Evolutionary conservation across 1,139 yeast species (phyloP).

Genomic region (Blastobotrys persicus): DNA sequence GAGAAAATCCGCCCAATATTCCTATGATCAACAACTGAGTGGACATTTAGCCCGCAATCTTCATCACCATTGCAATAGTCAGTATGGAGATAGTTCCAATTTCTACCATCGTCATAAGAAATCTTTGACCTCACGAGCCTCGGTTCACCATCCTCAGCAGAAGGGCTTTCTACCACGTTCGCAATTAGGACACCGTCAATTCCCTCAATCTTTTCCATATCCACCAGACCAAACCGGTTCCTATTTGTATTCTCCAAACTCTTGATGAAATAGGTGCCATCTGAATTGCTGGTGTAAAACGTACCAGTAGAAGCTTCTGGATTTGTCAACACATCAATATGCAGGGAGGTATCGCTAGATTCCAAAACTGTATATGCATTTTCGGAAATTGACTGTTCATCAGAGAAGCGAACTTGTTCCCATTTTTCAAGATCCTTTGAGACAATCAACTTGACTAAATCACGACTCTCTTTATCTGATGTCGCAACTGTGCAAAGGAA

Average conservation of each 20-base stretch:
- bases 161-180: constrained; percentile 38
- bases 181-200: constrained; percentile 72
- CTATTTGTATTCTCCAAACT: constrained; percentile 47
- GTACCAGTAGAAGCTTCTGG: constrained; percentile 36
- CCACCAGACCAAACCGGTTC: constrained; percentile 41
- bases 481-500: constrained; percentile 47
- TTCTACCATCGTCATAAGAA: constrained; percentile 62
- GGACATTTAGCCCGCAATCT: constrained; percentile 57
- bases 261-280: constrained; percentile 56
- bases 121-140: constrained; percentile 41
- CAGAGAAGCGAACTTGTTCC: constrained; percentile 50
- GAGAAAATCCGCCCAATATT: constrained; percentile 59
- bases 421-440: constrained; percentile 59
- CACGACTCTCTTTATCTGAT: constrained; percentile 28
- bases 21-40: constrained; percentile 49
- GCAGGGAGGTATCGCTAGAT: constrained; percentile 56
- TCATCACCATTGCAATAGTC: constrained; percentile 41
- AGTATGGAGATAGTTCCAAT: constrained; percentile 57
- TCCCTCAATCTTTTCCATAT: constrained; percentile 53
- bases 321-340: constrained; percentile 44
- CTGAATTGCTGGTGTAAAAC: constrained; percentile 59
- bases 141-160: constrained; percentile 25
- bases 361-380: constrained; percentile 54
- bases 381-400: constrained; percentile 33
- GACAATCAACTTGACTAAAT: constrained; percentile 46